These are phyloP conservation scores for Pelargonium cotyledonis DNA, from an alignment of 441 rosid species.

Conservation along the genomic window DNA sequence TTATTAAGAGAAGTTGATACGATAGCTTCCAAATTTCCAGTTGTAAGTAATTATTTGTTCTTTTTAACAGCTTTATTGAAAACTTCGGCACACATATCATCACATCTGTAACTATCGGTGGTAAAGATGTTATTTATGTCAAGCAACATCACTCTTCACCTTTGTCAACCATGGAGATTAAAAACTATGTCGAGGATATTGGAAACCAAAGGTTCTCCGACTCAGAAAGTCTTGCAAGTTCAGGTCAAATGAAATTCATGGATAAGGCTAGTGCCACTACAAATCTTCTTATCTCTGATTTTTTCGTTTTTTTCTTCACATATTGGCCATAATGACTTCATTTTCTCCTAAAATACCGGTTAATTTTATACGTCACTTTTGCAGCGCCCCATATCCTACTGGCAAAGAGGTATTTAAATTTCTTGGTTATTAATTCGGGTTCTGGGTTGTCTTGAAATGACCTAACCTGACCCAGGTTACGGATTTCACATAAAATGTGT, in stretches of 20 bases:
- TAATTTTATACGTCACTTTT: slow-evolving; percentile 15
- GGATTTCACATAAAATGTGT: no score
- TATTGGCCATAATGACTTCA: slow-evolving; percentile 12
- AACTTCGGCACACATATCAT: slow-evolving; percentile 72
- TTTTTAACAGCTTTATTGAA: slow-evolving; percentile 58
- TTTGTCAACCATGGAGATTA: slow-evolving; percentile 47
- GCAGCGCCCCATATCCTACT: slow-evolving; percentile 39
- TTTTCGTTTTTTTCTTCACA: slow-evolving; percentile 5
- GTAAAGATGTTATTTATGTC: slow-evolving; percentile 67
- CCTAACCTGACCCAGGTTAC: no score
- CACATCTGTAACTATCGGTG: slow-evolving; percentile 71
- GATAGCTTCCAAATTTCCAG: slow-evolving; percentile 16
- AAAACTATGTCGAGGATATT: slow-evolving; percentile 55
- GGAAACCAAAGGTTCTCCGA: slow-evolving; percentile 48
- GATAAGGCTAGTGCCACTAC: slow-evolving; percentile 52
- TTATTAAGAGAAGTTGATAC: background rate
- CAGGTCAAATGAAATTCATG: slow-evolving; percentile 55
- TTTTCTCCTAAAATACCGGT: background rate
- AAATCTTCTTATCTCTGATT: background rate
- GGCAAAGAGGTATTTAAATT: slow-evolving; percentile 61
- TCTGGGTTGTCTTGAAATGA: no score
- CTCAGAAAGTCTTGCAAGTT: slow-evolving; percentile 40
- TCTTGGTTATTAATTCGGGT: no score
- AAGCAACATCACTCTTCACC: slow-evolving; percentile 71
- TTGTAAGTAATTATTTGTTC: slow-evolving; percentile 13